Evolutionary conservation across 2,329 filamentous ascomycete genomes (phyloP).

Genomic region (Parascedosporium putredinis): DNA sequence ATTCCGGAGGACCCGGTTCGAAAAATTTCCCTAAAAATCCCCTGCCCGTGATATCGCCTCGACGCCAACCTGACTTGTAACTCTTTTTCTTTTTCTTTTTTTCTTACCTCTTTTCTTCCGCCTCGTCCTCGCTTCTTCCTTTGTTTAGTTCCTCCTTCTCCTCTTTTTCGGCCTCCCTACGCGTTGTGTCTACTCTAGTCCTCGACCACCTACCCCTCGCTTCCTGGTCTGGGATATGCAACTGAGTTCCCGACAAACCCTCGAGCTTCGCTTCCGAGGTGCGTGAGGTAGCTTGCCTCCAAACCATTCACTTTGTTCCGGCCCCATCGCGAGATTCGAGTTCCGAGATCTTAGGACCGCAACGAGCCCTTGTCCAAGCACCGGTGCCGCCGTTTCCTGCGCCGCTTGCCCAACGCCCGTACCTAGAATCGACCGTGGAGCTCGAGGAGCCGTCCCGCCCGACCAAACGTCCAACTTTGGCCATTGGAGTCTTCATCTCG

Average conservation of each 20-base stretch:
- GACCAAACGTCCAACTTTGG: too few relatives aligned
- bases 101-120: neutral
- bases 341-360: too few relatives aligned
- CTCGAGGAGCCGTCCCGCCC: too few relatives aligned
- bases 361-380: too few relatives aligned
- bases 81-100: neutral
- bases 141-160: slow-evolving; percentile 1
- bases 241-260: neutral
- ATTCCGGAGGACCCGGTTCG: neutral
- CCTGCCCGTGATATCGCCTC: neutral
- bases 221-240: neutral
- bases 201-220: too few relatives aligned
- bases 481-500: too few relatives aligned
- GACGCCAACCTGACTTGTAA: neutral
- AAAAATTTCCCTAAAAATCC: neutral
- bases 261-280: neutral
- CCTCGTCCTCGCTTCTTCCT: neutral
- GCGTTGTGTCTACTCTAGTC: neutral
- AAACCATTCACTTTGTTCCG: neutral
- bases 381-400: too few relatives aligned
- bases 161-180: neutral
- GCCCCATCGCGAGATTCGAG: too few relatives aligned
- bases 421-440: too few relatives aligned
- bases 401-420: too few relatives aligned
- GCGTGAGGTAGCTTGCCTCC: neutral